Evolutionary conservation across 805 yeast genomes (phyloP).

Genomic region (Ogataea ramenticola): DNA sequence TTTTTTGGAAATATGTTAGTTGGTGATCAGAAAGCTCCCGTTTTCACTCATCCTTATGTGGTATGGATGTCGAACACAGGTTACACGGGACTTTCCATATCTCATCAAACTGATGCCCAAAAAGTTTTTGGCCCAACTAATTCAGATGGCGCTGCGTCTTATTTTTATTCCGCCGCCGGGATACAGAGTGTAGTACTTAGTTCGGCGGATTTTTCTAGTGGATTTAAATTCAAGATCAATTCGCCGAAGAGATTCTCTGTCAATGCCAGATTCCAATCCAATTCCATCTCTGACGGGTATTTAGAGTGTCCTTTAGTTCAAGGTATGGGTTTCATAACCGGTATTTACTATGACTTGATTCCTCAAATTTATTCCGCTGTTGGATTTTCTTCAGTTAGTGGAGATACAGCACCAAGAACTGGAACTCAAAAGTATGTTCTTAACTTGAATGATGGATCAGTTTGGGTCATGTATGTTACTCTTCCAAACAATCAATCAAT

Average conservation of each 20-base stretch:
- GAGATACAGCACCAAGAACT: slow-evolving; percentile 33
- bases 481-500: slow-evolving; percentile 33
- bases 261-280: slow-evolving; percentile 11
- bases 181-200: slow-evolving; percentile 48
- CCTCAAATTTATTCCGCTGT: slow-evolving; percentile 49
- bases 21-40: slow-evolving; percentile 55
- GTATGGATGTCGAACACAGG: slow-evolving; percentile 51
- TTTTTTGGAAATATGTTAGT: slow-evolving; percentile 65
- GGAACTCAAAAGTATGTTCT: slow-evolving; percentile 47
- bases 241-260: slow-evolving; percentile 14
- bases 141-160: slow-evolving; percentile 35
- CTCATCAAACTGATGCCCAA: slow-evolving; percentile 52
- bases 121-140: slow-evolving; percentile 56
- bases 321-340: slow-evolving; percentile 78
- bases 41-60: slow-evolving; percentile 73
- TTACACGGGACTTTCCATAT: slow-evolving; percentile 51
- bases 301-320: slow-evolving; percentile 60
- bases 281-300: slow-evolving; percentile 24
- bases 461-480: slow-evolving; percentile 59
- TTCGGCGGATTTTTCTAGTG: slow-evolving; percentile 30
- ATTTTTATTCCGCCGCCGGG: slow-evolving; percentile 54
- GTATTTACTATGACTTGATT: slow-evolving; percentile 44
- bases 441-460: slow-evolving; percentile 41
- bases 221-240: slow-evolving; percentile 10
- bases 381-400: slow-evolving; percentile 47